These are phyloP conservation scores for Termitomyces sp. DNA, from an alignment of 768 basidiomycete species.

Conservation along the genomic window DNA sequence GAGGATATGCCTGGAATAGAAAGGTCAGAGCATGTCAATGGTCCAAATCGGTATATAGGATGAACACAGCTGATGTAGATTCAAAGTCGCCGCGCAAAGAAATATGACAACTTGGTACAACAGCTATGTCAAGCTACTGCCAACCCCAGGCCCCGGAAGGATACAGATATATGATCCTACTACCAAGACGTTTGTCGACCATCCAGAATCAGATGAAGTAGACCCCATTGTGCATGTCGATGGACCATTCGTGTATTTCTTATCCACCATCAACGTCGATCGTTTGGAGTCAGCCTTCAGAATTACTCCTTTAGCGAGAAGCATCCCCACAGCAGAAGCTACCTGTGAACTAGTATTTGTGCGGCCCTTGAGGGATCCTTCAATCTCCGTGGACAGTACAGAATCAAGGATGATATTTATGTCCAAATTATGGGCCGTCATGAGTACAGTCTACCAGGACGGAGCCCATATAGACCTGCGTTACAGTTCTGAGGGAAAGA, in stretches of 20 bases:
- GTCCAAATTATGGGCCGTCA: conserved; percentile 46
- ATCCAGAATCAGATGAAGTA: conserved; percentile 30
- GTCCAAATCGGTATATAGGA: background rate
- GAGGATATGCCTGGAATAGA: conserved; percentile 70
- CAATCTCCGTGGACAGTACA: conserved; percentile 35
- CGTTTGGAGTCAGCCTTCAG: conserved; percentile 81
- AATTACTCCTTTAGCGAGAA: conserved; percentile 62
- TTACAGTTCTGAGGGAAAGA: conserved; percentile 46
- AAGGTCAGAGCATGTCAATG: conserved; percentile 25
- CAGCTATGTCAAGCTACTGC: conserved; percentile 55
- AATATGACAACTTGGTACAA: conserved; percentile 75
- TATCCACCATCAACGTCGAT: conserved; percentile 80
- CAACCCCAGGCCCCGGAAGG: conserved; percentile 32
- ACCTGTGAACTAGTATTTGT: conserved; percentile 76
- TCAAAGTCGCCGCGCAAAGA: conserved; percentile 78
- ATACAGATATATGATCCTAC: conserved; percentile 64
- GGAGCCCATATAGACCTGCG: conserved; percentile 66
- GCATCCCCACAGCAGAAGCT: conserved; percentile 38
- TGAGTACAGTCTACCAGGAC: conserved; percentile 72
- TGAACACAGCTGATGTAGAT: conserved; percentile 37
- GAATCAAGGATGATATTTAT: conserved; percentile 49
- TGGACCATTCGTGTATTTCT: conserved; percentile 87
- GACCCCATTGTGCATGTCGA: conserved; percentile 42
- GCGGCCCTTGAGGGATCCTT: conserved; percentile 65
- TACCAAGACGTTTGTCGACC: conserved; percentile 42